Evolutionary conservation across 2,329 filamentous ascomycete species (phyloP), one percentile per base, ranked within the genome.

Genomic region (Lecanosticta acicola): DNA sequence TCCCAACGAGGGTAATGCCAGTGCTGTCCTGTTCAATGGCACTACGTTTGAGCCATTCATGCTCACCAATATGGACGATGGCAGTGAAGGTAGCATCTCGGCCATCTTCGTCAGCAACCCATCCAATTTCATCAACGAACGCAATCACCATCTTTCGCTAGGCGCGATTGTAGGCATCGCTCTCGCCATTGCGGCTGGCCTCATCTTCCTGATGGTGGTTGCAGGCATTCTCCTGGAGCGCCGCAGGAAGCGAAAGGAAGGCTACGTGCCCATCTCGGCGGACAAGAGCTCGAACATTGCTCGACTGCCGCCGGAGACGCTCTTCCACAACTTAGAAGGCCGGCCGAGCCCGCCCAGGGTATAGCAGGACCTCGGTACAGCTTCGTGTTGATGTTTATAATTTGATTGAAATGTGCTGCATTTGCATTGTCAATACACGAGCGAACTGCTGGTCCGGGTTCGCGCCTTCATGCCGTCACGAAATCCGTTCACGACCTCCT

Each of bases 21-120:
- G 91, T 11, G 89, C 87, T 7, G 91, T 83, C 5, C 72, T 96
- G 20, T 98, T 86, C 71, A 87, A 97, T 61, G 93, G 93, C 58
- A 87, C 82, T 9, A 71, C 73, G 2, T 81, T 91, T 63, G 74
- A 75, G 41, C 91, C 93, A 0, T 95, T 91, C 65, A 78, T 88
- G 33, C 77, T 98, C 34, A 86, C 90, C 1, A 84, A 80, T 37
- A 84, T 76, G 48, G 21, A 57, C 13, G 75, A 81, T 59, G 81
- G 81, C 48, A 73, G 75, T 10, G 72, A 79, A 9, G 88, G 90
- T 39, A 90, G 81, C 58, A 79, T 98, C 59, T 82, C 85, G 26
- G 81, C 80, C 55, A 76, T 97, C 51, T 94, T 98, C 66, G 85
- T 90, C 9, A 82, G 94, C 69, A 84, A 87, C 48, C 70, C 71